Percentiles rank a stretch among this genome's conserved stretches.
phyloP scores from a whole-genome alignment of 2,329 filamentous ascomycete species.

The Colletotrichum endophyticum region DNA sequence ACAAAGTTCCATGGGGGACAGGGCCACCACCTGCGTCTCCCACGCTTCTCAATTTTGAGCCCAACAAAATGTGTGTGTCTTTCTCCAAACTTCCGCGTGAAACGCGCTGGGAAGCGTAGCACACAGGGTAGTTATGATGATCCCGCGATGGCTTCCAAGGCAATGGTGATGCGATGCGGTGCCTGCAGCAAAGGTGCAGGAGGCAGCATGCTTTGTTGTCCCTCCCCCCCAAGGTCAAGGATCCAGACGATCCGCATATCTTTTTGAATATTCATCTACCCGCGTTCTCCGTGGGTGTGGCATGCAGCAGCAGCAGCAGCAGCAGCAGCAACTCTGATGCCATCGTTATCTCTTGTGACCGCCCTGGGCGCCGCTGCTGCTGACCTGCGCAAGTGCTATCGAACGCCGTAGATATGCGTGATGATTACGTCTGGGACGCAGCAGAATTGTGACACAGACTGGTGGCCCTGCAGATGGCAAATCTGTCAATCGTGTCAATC shows the following conservation, averaged over 20 bases:
- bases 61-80: neutral
- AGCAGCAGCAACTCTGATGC: neutral
- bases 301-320: neutral
- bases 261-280: neutral
- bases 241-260: neutral
- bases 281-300: neutral
- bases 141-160: conserved; percentile 2
- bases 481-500: neutral
- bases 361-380: neutral
- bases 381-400: neutral
- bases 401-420: neutral
- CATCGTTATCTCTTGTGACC: neutral
- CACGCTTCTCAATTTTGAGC: neutral
- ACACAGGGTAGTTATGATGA: neutral
- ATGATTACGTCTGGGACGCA: neutral
- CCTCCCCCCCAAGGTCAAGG: neutral
- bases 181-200: neutral
- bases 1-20: neutral
- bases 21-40: neutral
- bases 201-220: neutral
- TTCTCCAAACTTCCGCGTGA: neutral
- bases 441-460: neutral
- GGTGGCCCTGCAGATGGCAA: neutral
- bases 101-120: neutral
- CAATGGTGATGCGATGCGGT: neutral